Percentiles rank a stretch among this genome's conserved stretches.
Conservation (phyloP, 2,329 filamentous ascomycete genomes). For the Rhytidhysteron rufulum region DNA sequence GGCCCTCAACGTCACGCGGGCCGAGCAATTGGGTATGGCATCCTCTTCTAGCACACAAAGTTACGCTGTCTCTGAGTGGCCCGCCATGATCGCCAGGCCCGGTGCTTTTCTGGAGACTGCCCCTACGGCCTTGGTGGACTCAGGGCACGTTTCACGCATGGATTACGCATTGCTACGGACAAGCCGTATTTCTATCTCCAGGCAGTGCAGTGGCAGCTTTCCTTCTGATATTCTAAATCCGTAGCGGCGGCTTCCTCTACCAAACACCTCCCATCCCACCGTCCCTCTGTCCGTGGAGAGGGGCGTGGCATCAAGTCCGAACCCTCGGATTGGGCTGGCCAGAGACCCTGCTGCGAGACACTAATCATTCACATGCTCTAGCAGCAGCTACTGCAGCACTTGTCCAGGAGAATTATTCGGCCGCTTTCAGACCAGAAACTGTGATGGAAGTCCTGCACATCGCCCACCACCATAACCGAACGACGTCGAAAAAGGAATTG, state of each 20-base stretch:
- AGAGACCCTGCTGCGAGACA: constrained; percentile 12
- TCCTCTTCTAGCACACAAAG: no score
- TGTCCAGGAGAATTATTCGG: constrained; percentile 10
- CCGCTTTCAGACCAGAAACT: constrained; percentile 2
- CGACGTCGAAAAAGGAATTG: constrained; percentile 1
- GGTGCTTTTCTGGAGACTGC: no score
- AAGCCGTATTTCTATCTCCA: no score
- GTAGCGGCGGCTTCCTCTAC: no score
- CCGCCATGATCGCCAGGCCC: no score
- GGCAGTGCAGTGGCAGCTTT: no score
- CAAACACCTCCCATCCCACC: neutral
- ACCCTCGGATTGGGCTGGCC: constrained; percentile 4
- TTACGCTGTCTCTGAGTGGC: constrained; percentile 6
- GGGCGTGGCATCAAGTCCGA: constrained; percentile 1
- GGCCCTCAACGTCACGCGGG: constrained; percentile 26
- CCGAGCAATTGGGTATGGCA: constrained; percentile 13
- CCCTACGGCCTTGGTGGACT: no score
- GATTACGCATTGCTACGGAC: no score
- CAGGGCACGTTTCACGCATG: no score
- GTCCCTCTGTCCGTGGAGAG: neutral
- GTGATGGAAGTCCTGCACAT: constrained; percentile 8
- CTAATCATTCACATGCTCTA: constrained; percentile 18
- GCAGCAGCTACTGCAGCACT: constrained; percentile 23
- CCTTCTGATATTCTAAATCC: no score
- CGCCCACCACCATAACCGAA: constrained; percentile 6